phyloP scores from a whole-genome alignment of 371 early-diverging fungal genomes.

The Sporodiniella umbellata region DNA sequence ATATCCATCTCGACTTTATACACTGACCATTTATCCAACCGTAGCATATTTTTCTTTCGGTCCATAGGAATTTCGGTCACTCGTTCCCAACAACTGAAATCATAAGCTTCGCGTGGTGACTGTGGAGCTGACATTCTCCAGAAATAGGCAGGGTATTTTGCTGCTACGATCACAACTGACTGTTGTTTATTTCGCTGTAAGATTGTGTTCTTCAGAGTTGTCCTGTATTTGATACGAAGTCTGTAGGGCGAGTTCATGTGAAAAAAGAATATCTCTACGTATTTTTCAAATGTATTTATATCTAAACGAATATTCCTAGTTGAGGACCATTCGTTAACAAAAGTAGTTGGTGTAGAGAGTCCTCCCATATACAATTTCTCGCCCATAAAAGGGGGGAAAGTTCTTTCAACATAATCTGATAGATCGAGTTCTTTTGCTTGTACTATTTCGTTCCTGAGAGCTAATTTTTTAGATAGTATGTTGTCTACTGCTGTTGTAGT shows the following conservation, averaged over 20 bases:
- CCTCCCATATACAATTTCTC: constrained; percentile 21
- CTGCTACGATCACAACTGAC: constrained; percentile 15
- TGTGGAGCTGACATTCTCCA: constrained; percentile 5
- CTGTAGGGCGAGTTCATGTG: constrained; percentile 19
- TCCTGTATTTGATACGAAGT: constrained; percentile 11
- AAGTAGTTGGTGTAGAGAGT: constrained; percentile 7
- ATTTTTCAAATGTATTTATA: constrained; percentile 19
- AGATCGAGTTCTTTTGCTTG: neutral
- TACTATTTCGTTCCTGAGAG: neutral
- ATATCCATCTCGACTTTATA: constrained; percentile 28
- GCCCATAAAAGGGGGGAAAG: neutral
- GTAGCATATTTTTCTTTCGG: neutral
- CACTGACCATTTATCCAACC: constrained; percentile 29
- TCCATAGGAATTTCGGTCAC: constrained; percentile 14
- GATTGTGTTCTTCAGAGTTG: constrained; percentile 9
- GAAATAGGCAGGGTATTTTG: constrained; percentile 23
- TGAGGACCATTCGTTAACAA: constrained; percentile 28
- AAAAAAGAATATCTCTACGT: constrained; percentile 24
- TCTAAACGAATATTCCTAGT: constrained; percentile 18
- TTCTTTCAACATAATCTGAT: neutral
- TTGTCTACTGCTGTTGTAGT: neutral
- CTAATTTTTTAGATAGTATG: neutral
- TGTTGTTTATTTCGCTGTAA: constrained; percentile 15
- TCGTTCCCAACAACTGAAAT: constrained; percentile 11
- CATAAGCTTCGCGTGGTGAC: neutral